Percentiles rank a stretch among this genome's conserved stretches.
These are phyloP conservation scores for Scheffersomyces insectosa DNA, from an alignment of 1,139 yeast genomes.

Conservation along the genomic window DNA sequence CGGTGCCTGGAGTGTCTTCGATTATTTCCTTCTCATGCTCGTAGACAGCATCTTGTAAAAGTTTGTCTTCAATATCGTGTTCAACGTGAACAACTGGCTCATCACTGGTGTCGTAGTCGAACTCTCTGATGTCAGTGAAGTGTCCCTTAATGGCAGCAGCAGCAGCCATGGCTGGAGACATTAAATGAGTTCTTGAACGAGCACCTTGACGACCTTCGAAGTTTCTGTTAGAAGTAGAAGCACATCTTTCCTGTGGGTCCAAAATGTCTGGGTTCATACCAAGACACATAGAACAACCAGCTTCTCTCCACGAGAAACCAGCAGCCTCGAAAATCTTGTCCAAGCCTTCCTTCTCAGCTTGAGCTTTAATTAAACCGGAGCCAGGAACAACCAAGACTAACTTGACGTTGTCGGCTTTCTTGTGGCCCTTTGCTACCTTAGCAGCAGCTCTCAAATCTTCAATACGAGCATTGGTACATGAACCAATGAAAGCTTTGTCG, in stretches of 20 bases:
- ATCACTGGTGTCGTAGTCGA: conserved; percentile 59
- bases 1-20: conserved; percentile 32
- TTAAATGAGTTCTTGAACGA: conserved; percentile 89
- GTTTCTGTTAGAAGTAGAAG: conserved; percentile 97
- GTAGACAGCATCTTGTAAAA: conserved; percentile 66
- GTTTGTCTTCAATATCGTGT: conserved; percentile 54
- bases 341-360: conserved; percentile 93
- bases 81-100: conserved; percentile 63
- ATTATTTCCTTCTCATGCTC: conserved; percentile 67
- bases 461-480: conserved; percentile 96
- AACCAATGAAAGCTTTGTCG: conserved; percentile 96
- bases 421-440: conserved; percentile 84
- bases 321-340: conserved; percentile 89
- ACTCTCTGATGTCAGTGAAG: conserved; percentile 86
- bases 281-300: conserved; percentile 98
- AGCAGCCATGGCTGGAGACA: conserved; percentile 99
- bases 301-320: conserved; percentile 98
- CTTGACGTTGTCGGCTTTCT: conserved; percentile 78
- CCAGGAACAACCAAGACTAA: conserved; percentile 95
- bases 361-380: conserved; percentile 87
- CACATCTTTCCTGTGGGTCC: conserved; percentile 94
- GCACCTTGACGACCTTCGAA: conserved; percentile 99
- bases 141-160: conserved; percentile 95
- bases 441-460: conserved; percentile 98
- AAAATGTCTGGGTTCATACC: conserved; percentile 99